Conservation (phyloP, 495 filamentous ascomycete genomes). For the Hamigera avellanea region DNA sequence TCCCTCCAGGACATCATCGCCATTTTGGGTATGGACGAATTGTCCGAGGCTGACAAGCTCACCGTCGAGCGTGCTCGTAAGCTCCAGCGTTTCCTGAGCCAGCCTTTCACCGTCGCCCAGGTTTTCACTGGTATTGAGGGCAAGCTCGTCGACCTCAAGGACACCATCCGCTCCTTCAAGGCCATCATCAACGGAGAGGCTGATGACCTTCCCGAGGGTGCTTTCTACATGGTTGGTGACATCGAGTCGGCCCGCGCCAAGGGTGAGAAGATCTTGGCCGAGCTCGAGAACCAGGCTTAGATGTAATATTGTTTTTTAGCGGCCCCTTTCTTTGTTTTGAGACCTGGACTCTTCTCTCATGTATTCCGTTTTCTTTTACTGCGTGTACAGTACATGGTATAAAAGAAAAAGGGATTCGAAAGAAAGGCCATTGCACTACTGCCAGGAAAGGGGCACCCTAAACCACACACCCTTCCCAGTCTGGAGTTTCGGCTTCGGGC, state of each 20-base stretch:
- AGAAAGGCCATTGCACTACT: conserved; percentile 9
- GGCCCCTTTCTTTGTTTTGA: conserved; percentile 15
- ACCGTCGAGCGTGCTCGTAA: conserved; percentile 99
- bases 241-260: conserved; percentile 85
- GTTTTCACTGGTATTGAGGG: conserved; percentile 99
- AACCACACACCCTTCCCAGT: conserved; percentile 13
- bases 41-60: conserved; percentile 97
- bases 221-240: conserved; percentile 98
- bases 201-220: conserved; percentile 91
- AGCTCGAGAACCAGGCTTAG: conserved; percentile 65
- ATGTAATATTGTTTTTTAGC: conserved; percentile 34
- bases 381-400: conserved; percentile 39
- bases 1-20: conserved; percentile 99
- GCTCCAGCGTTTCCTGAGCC: conserved; percentile 97
- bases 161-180: conserved; percentile 96
- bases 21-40: conserved; percentile 99
- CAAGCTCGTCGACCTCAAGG: conserved; percentile 92
- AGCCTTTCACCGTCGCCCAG: conserved; percentile 98
- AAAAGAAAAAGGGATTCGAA: conserved; percentile 29
- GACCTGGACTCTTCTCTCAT: conserved; percentile 18
- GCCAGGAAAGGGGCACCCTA: conserved; percentile 5
- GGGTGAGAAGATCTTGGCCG: conserved; percentile 99
- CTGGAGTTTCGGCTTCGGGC: conserved; percentile 9
- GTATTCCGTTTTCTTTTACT: conserved; percentile 28
- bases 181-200: conserved; percentile 89